phyloP scores from a whole-genome alignment of 2,329 filamentous ascomycete species.

The Cladosporium sp. region DNA sequence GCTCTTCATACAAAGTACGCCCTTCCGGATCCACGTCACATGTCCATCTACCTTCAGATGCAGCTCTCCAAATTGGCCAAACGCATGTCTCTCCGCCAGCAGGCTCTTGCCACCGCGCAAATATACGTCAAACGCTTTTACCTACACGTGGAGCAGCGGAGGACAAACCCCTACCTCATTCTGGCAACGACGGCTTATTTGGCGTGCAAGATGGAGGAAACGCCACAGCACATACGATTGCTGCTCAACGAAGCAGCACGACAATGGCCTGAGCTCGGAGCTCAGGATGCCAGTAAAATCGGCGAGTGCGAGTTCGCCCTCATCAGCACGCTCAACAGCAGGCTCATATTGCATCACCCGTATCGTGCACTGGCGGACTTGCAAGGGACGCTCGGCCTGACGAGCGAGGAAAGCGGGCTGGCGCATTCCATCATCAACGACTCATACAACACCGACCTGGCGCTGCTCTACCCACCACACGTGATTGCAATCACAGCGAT shows the following conservation, averaged over 20 bases:
- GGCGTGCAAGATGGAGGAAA: constrained; percentile 97
- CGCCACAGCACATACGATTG: constrained; percentile 89
- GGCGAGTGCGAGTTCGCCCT: constrained; percentile 93
- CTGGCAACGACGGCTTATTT: constrained; percentile 92
- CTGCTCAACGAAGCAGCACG: constrained; percentile 82
- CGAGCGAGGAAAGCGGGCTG: constrained; percentile 72
- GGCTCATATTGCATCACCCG: constrained; percentile 86
- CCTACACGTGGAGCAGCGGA: constrained; percentile 80
- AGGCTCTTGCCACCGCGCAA: constrained; percentile 89
- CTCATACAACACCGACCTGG: constrained; percentile 88
- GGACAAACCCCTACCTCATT: constrained; percentile 89
- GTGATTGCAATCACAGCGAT: constrained; percentile 83
- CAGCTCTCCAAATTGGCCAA: constrained; percentile 81
- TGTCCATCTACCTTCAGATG: constrained; percentile 90
- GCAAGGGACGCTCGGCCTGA: constrained; percentile 64
- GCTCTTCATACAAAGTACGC: constrained; percentile 73
- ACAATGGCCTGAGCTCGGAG: constrained; percentile 76
- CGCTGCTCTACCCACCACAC: constrained; percentile 80
- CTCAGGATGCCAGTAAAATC: constrained; percentile 74
- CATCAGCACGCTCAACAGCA: constrained; percentile 85
- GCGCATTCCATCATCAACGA: constrained; percentile 87
- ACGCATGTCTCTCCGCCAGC: constrained; percentile 79
- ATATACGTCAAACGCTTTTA: constrained; percentile 95
- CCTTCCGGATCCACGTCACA: constrained; percentile 72
- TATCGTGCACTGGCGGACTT: constrained; percentile 76